Conservation (phyloP, 2,329 filamentous ascomycete genomes). For the Xylaria multiplex region DNA sequence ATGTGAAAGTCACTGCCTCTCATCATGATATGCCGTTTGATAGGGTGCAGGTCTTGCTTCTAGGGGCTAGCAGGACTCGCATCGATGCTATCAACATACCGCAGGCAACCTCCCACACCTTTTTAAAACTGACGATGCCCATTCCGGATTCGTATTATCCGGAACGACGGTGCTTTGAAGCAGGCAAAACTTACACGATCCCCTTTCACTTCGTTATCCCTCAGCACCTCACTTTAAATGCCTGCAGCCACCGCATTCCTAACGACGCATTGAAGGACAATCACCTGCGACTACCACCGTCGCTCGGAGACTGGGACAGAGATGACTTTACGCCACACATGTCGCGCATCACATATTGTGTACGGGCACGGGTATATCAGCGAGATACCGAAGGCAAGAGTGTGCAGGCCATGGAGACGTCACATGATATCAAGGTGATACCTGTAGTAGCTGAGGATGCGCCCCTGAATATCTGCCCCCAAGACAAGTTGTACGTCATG, state of each 20-base stretch:
- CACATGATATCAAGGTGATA: constrained; percentile 62
- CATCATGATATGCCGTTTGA: constrained; percentile 61
- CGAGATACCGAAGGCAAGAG: constrained; percentile 40
- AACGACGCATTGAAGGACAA: constrained; percentile 60
- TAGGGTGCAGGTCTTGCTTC: constrained; percentile 62
- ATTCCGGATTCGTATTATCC: constrained; percentile 60
- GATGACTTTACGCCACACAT: constrained; percentile 67
- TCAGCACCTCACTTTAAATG: constrained; percentile 64
- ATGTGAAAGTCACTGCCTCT: constrained; percentile 57
- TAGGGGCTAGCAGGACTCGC: constrained; percentile 61
- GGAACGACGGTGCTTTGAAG: constrained; percentile 57
- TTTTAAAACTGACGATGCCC: constrained; percentile 52
- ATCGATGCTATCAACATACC: constrained; percentile 63
- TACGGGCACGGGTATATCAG: constrained; percentile 58
- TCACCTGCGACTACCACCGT: constrained; percentile 64
- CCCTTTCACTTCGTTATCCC: constrained; percentile 71
- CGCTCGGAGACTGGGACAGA: constrained; percentile 62
- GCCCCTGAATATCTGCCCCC: constrained; percentile 59
- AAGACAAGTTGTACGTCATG: constrained; percentile 62
- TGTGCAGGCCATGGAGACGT: constrained; percentile 55
- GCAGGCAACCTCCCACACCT: constrained; percentile 60
- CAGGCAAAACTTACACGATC: constrained; percentile 59
- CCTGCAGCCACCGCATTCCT: constrained; percentile 62
- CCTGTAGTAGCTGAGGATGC: constrained; percentile 61
- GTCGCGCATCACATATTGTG: constrained; percentile 62